Percentiles rank a stretch among this genome's conserved stretches.
These are phyloP conservation scores for Panicum virgatum DNA, from an alignment of 202 grass and related monocot genomes.

Conservation along the genomic window DNA sequence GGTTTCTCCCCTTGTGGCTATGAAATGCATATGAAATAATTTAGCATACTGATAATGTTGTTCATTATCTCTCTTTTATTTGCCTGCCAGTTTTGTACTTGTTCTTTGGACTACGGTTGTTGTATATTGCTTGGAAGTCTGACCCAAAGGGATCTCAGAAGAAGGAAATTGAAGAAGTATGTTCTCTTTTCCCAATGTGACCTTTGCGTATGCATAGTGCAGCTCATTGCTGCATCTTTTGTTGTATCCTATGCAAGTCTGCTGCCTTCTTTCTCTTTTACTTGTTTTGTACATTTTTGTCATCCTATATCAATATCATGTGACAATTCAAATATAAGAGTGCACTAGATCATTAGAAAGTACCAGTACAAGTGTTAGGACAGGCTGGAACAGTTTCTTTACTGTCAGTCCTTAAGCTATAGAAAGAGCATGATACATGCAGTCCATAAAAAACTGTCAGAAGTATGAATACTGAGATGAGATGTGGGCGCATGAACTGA, in stretches of 20 bases:
- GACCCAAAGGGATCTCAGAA: slow-evolving; percentile 80
- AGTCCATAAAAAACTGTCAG: not conserved
- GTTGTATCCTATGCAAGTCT: not conserved
- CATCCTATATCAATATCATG: not conserved
- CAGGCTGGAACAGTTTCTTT: not conserved
- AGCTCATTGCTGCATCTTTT: not conserved
- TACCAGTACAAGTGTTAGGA: not conserved
- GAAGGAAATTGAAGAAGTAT: slow-evolving; percentile 93
- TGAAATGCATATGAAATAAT: slow-evolving; percentile 7
- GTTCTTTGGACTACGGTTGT: slow-evolving; percentile 84
- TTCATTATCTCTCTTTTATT: slow-evolving; percentile 22
- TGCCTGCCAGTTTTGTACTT: slow-evolving; percentile 68
- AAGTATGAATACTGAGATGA: not conserved
- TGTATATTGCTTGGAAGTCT: slow-evolving; percentile 96
- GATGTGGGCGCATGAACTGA: not conserved
- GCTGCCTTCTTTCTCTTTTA: not conserved
- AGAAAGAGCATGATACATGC: not conserved
- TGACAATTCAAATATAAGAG: not conserved
- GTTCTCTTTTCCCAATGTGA: slow-evolving; percentile 24
- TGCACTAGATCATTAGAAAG: not conserved
- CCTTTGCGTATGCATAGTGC: not conserved
- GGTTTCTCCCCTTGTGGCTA: not conserved
- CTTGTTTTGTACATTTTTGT: slow-evolving; percentile 1
- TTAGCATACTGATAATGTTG: not conserved
- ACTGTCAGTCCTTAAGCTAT: not conserved